Percentiles rank a stretch among this genome's conserved stretches.
Evolutionary conservation across 2,329 filamentous ascomycete genomes (phyloP).

Genomic region (Dissoconium aciculare): DNA sequence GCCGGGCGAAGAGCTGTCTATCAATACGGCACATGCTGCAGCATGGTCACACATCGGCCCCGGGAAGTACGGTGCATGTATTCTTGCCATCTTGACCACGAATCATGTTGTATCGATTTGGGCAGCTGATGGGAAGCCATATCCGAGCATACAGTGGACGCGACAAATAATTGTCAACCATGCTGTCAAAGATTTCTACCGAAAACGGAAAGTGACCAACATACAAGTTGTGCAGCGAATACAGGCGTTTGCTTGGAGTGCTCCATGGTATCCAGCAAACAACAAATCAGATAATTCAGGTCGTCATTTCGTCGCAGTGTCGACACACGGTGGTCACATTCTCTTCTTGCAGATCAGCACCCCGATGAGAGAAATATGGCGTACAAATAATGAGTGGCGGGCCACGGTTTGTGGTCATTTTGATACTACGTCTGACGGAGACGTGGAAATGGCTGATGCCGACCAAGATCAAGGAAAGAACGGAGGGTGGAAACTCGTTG

Average conservation of each 20-base stretch:
- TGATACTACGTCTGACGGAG: not conserved
- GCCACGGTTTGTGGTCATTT: conserved; percentile 3
- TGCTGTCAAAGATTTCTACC: conserved; percentile 30
- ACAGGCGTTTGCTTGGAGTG: conserved; percentile 30
- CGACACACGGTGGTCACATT: conserved; percentile 30
- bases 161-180: conserved; percentile 40
- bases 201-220: conserved; percentile 6
- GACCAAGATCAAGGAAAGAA: too few species aligned
- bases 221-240: conserved; percentile 23
- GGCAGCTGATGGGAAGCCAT: conserved; percentile 32
- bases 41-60: conserved; percentile 44
- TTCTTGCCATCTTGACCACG: conserved; percentile 41
- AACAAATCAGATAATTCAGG: too few species aligned
- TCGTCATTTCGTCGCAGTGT: conserved; percentile 23
- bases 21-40: conserved; percentile 34
- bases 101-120: conserved; percentile 44
- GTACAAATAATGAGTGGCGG: conserved; percentile 9
- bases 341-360: conserved; percentile 25
- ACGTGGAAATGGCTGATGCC: too few species aligned
- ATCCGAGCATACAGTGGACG: conserved; percentile 34
- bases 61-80: conserved; percentile 38
- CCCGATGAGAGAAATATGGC: conserved; percentile 21
- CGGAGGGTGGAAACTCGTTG: conserved; percentile 3
- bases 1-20: conserved; percentile 44
- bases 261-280: too few species aligned